Evolutionary conservation across 306 rosid genomes (phyloP), one percentile per base, ranked within the genome.

Genomic region (Cotoneaster glaucophyllus): DNA sequence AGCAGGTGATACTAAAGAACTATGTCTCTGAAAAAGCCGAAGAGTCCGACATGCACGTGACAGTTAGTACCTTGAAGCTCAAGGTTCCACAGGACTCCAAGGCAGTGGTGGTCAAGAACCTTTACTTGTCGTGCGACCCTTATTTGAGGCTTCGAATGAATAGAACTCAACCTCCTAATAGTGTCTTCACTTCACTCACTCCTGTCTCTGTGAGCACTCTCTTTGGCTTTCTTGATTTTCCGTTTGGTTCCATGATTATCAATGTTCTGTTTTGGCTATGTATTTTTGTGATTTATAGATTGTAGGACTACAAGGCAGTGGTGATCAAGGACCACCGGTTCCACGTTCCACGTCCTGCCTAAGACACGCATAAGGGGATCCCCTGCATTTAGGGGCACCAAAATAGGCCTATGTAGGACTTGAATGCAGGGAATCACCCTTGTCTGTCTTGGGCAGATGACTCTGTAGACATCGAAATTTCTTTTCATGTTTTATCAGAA

Each of bases 1-100:
- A 58, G 37, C 69, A 69, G 48, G 80, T 77, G 59, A 43, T 76
- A 64, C 52, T 71, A 19, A 76, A 66, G 71, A 67, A 76, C 45
- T 67, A 58, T 25, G 65, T 77, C 37, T 52, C 57, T 44, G 48
- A 61, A 2, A 69, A 26, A 58, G 62, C 63, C 8, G 44, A 58
- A 64, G 69, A 68, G 45, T 56, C 75, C 3, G 74, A 77, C 29
- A 77, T 77, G 80, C 59, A 68, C 8, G 29, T 77, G 32, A 43
- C 50, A 52, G 45, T 17, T 12, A 50, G 25, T n/a, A 43, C 63
- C 28, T 28, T 41, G 4, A 41, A 77, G 43, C 69, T 77, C 13
- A 29, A 77, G 67, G 52, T 69, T 48, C 80, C 69, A n/a, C 34
- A 58, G 32, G 62, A 67, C 41, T 59, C 59, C 17, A 28, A 43